Evolutionary conservation across 768 basidiomycete species (phyloP).

Genomic region (Xerocomus brunneocitrinus): DNA sequence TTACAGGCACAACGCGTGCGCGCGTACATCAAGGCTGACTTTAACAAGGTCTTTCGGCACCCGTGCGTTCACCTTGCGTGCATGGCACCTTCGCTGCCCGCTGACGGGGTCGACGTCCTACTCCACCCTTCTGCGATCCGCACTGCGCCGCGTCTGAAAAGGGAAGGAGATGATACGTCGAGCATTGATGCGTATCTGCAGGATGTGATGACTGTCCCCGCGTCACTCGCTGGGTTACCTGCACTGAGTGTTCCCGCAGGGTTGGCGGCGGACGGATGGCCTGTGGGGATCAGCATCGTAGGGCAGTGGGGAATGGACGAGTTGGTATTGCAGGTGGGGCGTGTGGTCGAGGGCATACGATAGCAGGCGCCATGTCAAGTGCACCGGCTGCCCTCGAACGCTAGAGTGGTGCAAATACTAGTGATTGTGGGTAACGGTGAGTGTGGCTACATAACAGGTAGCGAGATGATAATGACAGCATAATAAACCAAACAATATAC

Average conservation of each 20-base stretch:
- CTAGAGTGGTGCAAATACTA: slow-evolving; percentile 19
- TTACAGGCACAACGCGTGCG: slow-evolving; percentile 87
- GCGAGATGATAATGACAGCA: slow-evolving; percentile 10
- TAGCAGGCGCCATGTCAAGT: neutral
- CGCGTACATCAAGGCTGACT: slow-evolving; percentile 65
- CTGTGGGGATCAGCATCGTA: slow-evolving; percentile 76
- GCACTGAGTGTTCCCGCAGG: slow-evolving; percentile 69
- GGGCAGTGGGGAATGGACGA: slow-evolving; percentile 85
- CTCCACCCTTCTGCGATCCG: slow-evolving; percentile 84
- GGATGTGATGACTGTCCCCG: slow-evolving; percentile 89
- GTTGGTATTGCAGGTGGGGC: slow-evolving; percentile 52
- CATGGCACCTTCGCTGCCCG: neutral
- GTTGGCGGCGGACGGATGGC: slow-evolving; percentile 58
- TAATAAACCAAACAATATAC: slow-evolving; percentile 12
- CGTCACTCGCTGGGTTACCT: slow-evolving; percentile 85
- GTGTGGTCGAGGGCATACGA: slow-evolving; percentile 34
- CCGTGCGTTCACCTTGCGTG: slow-evolving; percentile 45
- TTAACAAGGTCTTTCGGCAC: slow-evolving; percentile 60
- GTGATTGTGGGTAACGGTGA: slow-evolving; percentile 20
- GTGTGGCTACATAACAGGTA: slow-evolving; percentile 20
- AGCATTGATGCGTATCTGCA: slow-evolving; percentile 70
- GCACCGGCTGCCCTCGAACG: neutral
- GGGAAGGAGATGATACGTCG: slow-evolving; percentile 2
- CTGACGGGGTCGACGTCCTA: slow-evolving; percentile 66
- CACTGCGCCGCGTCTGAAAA: slow-evolving; percentile 64